Evolutionary conservation across 768 basidiomycete genomes (phyloP).

Genomic region (Serendipita sp.): DNA sequence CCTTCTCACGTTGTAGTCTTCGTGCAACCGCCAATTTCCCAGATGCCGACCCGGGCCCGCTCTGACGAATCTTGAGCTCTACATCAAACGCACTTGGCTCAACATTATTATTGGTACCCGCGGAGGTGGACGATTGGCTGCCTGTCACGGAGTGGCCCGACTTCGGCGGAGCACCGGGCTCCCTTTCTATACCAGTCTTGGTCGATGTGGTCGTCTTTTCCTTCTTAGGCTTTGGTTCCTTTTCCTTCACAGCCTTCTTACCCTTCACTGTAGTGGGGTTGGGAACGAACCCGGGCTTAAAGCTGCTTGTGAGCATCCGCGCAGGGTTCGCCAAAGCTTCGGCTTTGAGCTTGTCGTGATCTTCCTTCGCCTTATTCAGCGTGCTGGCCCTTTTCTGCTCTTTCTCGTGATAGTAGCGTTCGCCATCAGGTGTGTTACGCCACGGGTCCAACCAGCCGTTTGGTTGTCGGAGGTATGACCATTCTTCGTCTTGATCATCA

Average conservation of each 20-base stretch:
- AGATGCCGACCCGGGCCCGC: neutral
- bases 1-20: slow-evolving; percentile 1
- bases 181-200: neutral
- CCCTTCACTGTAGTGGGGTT: neutral
- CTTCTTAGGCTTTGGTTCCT: neutral
- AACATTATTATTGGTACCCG: neutral
- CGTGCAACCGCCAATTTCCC: slow-evolving; percentile 1
- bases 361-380: neutral
- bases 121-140: neutral
- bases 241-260: neutral
- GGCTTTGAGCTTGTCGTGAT: neutral
- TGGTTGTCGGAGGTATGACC: neutral
- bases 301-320: neutral
- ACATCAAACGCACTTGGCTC: neutral
- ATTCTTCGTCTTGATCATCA: neutral
- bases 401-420: neutral
- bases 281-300: neutral
- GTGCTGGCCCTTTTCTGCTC: neutral
- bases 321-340: slow-evolving; percentile 2
- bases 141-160: neutral
- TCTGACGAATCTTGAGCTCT: neutral
- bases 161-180: neutral
- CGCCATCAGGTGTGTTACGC: neutral
- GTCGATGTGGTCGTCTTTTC: neutral
- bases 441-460: neutral